Conservation (phyloP, 169 alveolate genomes). For the Eimeria necatrix region DNA sequence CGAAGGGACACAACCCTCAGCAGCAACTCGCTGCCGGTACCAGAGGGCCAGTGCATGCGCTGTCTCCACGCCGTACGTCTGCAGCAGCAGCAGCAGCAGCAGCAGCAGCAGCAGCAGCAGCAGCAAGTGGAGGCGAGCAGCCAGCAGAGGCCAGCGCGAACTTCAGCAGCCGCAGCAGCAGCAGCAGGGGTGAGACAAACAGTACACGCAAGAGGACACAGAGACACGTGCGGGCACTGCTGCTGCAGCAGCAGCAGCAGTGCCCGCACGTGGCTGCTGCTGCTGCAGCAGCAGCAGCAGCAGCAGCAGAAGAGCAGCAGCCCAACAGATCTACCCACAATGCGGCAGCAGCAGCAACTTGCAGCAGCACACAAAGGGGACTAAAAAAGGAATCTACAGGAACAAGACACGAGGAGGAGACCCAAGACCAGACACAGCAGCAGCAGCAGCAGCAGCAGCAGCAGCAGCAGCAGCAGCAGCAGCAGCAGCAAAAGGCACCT, state of each 20-base stretch:
- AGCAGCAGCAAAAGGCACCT: neutral
- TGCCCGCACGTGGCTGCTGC: too few species aligned
- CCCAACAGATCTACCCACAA: too few species aligned
- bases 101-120: slow-evolving; percentile 37
- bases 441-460: neutral
- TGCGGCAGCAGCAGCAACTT: too few species aligned
- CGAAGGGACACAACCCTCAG: neutral
- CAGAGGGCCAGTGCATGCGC: slow-evolving; percentile 42
- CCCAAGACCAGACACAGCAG: neutral
- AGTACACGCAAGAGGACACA: too few species aligned
- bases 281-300: too few species aligned
- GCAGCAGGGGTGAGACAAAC: too few species aligned
- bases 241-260: too few species aligned
- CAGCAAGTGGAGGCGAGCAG: neutral
- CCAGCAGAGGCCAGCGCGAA: neutral
- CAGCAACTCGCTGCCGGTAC: slow-evolving; percentile 12
- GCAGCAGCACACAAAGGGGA: neutral
- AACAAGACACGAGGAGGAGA: neutral
- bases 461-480: neutral
- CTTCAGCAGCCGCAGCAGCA: too few species aligned
- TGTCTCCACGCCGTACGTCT: neutral
- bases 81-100: slow-evolving; percentile 41
- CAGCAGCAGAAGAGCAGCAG: too few species aligned
- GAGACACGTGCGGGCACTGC: too few species aligned
- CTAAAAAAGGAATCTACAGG: neutral